Percentiles rank a stretch among this genome's conserved stretches.
Conservation (phyloP, 306 rosid genomes). For the Potentilla sterilis region DNA sequence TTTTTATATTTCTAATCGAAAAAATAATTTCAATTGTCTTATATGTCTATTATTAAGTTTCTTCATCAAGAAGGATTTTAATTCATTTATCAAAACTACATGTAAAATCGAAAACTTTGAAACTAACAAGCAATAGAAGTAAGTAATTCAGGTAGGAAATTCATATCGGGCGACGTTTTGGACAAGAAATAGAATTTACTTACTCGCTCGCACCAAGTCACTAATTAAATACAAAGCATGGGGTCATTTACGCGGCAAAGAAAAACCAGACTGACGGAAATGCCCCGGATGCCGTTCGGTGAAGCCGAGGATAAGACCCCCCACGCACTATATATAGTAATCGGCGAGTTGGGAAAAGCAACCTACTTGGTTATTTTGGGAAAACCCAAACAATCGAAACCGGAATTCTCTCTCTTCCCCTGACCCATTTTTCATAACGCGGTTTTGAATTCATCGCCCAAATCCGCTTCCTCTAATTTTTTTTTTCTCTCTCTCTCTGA, state of each 20-base stretch:
- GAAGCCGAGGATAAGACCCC: conserved; percentile 14
- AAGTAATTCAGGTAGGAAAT: neutral
- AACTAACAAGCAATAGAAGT: too few relatives aligned
- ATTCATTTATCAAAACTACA: too few relatives aligned
- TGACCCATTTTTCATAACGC: conserved; percentile 3
- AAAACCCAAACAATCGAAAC: neutral
- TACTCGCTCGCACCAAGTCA: neutral
- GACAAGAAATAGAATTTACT: neutral
- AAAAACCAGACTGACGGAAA: conserved; percentile 5
- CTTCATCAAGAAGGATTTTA: too few relatives aligned
- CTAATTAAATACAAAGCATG: conserved; percentile 15
- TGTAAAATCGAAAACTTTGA: neutral
- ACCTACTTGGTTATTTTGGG: neutral
- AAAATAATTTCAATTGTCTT: too few relatives aligned
- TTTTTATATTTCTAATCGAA: too few relatives aligned
- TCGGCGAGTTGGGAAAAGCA: neutral
- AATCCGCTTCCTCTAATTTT: neutral
- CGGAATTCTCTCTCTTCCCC: conserved; percentile 7
- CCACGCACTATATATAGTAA: conserved; percentile 1
- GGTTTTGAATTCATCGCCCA: neutral
- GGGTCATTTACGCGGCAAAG: conserved; percentile 52
- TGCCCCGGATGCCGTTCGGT: conserved; percentile 25
- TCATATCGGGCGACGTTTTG: neutral
- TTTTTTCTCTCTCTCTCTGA: conserved; percentile 12
- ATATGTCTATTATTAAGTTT: too few relatives aligned